These are phyloP conservation scores for Cocos nucifera DNA, from an alignment of 176 grass and related monocot genomes.

Conservation along the genomic window DNA sequence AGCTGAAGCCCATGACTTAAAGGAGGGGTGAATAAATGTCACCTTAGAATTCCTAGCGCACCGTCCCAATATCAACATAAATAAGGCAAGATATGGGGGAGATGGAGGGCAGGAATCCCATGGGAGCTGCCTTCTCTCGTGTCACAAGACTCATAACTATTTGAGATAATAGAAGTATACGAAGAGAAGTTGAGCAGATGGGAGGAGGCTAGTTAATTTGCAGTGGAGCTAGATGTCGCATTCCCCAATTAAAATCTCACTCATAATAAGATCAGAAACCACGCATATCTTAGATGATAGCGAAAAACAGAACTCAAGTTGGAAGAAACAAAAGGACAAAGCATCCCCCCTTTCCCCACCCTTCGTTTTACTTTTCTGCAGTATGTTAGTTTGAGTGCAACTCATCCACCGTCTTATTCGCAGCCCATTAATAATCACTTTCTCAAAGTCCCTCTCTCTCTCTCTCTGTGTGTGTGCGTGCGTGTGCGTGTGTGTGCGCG, in stretches of 20 bases:
- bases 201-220: background rate
- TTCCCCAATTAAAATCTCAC: slow-evolving; percentile 1
- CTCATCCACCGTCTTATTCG: slow-evolving; percentile 26
- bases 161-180: slow-evolving; percentile 2
- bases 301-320: slow-evolving; percentile 8
- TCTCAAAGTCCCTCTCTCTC: slow-evolving; percentile 8
- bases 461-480: slow-evolving; percentile 6
- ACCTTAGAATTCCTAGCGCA: too few species aligned
- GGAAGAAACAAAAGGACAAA: slow-evolving; percentile 6
- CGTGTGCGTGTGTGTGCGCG: too few species aligned
- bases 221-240: slow-evolving; percentile 2
- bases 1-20: too few species aligned
- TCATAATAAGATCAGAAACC: slow-evolving; percentile 10
- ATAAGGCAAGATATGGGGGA: slow-evolving; percentile 21
- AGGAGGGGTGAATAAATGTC: too few species aligned
- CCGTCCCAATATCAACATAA: slow-evolving; percentile 14
- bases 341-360: background rate
- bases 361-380: slow-evolving; percentile 19
- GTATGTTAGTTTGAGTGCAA: background rate
- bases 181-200: background rate
- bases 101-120: slow-evolving; percentile 24
- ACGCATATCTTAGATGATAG: background rate
- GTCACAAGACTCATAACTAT: slow-evolving; percentile 14
- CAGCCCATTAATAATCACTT: slow-evolving; percentile 30
- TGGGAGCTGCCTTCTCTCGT: slow-evolving; percentile 25